Percentiles rank a stretch among this genome's conserved stretches.
Conservation (phyloP, 176 grass and related monocot genomes). For the Avena insularis region DNA sequence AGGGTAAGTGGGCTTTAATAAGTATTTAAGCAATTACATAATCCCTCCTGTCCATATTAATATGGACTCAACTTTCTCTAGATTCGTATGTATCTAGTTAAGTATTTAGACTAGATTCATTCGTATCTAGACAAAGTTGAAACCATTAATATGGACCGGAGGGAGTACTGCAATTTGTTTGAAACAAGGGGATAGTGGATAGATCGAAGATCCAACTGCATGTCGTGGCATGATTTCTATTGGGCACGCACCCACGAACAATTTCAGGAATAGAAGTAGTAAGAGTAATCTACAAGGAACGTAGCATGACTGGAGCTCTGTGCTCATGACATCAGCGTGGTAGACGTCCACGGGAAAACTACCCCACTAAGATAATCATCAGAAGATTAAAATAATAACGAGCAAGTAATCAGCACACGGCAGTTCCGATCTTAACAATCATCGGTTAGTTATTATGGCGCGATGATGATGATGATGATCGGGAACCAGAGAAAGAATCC, state of each 20-base stretch:
- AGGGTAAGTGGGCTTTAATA: not conserved
- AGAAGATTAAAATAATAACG: not conserved
- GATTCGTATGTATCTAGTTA: too few relatives aligned
- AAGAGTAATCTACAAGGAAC: conserved; percentile 30
- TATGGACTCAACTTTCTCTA: too few relatives aligned
- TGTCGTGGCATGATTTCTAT: not conserved
- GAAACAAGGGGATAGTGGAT: not conserved
- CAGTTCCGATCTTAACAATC: conserved; percentile 31
- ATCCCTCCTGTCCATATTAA: too few relatives aligned
- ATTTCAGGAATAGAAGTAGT: not conserved
- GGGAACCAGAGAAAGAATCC: not conserved
- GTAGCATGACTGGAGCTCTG: not conserved
- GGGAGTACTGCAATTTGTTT: not conserved
- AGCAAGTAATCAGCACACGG: not conserved
- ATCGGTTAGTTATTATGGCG: not conserved
- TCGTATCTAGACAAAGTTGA: too few relatives aligned
- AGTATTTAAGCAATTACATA: not conserved
- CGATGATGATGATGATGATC: not conserved
- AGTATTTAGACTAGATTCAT: too few relatives aligned
- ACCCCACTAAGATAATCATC: not conserved
- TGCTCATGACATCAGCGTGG: not conserved
- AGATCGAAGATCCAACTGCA: not conserved
- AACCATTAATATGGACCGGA: too few relatives aligned
- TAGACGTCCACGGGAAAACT: not conserved
- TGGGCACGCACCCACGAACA: conserved; percentile 11